Conservation (phyloP, 164 flowering plant genomes). For the Hamamelis virginiana region DNA sequence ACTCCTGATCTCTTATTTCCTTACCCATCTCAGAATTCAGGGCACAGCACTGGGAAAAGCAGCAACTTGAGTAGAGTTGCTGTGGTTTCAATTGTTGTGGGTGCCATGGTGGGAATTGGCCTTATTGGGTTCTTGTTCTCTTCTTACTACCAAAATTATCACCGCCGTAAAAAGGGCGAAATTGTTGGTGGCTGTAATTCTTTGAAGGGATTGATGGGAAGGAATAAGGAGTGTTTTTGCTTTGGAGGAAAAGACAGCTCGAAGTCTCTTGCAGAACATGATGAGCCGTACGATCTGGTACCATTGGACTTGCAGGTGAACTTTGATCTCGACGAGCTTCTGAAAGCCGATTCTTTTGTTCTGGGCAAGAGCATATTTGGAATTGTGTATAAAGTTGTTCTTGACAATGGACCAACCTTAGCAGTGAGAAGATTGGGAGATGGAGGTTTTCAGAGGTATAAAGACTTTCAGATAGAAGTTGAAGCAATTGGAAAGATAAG, state of each 20-base stretch:
- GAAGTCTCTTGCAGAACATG: slow-evolving; percentile 64
- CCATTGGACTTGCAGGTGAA: slow-evolving; percentile 65
- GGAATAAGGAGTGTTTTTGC: slow-evolving; percentile 68
- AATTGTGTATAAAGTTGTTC: slow-evolving; percentile 92
- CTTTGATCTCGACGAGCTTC: slow-evolving; percentile 86
- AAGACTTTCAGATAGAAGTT: slow-evolving; percentile 87
- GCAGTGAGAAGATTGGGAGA: slow-evolving; percentile 97
- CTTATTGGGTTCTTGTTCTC: slow-evolving; percentile 71
- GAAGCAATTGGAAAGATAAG: slow-evolving; percentile 88
- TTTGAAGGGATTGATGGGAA: slow-evolving; percentile 43
- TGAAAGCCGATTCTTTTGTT: slow-evolving; percentile 89
- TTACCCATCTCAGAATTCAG: slow-evolving; percentile 35
- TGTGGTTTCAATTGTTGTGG: slow-evolving; percentile 57
- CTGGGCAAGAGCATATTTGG: slow-evolving; percentile 95
- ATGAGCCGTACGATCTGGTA: slow-evolving; percentile 78
- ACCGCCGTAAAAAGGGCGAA: slow-evolving; percentile 35
- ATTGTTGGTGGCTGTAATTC: slow-evolving; percentile 31
- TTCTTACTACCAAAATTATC: slow-evolving; percentile 63
- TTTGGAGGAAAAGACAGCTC: slow-evolving; percentile 75
- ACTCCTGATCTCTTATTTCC: slow-evolving; percentile 37
- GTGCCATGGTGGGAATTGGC: slow-evolving; percentile 77
- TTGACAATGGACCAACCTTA: slow-evolving; percentile 74
- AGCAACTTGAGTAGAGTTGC: slow-evolving; percentile 53
- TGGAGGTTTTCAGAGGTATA: slow-evolving; percentile 90
- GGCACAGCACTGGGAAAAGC: slow-evolving; percentile 15